Percentiles rank a stretch among this genome's conserved stretches.
These are phyloP conservation scores for Saturnispora besseyi DNA, from an alignment of 805 yeast species.

Conservation along the genomic window DNA sequence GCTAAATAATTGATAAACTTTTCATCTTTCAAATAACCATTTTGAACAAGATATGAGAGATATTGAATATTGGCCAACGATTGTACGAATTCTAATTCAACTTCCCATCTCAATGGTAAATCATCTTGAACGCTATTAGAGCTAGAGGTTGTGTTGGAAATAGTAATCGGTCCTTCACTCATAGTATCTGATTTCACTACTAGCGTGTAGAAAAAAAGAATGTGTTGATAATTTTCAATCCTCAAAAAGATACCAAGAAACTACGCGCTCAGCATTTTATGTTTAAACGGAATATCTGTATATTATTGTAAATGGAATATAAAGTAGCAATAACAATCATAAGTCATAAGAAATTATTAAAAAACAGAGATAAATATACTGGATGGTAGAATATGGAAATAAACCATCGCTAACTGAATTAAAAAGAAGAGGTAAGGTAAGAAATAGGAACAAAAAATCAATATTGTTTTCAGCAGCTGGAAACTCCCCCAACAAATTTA, in stretches of 20 bases:
- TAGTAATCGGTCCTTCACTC: not conserved
- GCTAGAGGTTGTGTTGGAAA: not conserved
- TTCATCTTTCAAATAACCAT: slow-evolving; percentile 60
- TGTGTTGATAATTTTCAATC: not conserved
- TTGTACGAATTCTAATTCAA: slow-evolving; percentile 88
- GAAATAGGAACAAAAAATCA: too few species aligned
- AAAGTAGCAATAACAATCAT: not conserved
- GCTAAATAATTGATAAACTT: slow-evolving; percentile 66
- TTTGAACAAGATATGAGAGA: slow-evolving; percentile 78
- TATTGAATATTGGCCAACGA: slow-evolving; percentile 86
- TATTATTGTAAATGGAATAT: not conserved
- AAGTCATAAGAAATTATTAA: not conserved
- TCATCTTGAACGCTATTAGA: slow-evolving; percentile 5
- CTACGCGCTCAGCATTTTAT: not conserved
- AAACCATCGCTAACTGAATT: too few species aligned
- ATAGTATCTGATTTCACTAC: not conserved
- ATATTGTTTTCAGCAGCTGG: too few species aligned
- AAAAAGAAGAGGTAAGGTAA: too few species aligned
- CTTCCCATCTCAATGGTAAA: slow-evolving; percentile 79
- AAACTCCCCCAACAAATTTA: too few species aligned
- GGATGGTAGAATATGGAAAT: too few species aligned
- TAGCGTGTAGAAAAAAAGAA: too few species aligned
- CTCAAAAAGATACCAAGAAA: not conserved
- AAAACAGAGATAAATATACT: not conserved
- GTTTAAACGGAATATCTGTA: not conserved